Base-by-base conservation (phyloP, 1,139 yeast genomes). In the Meyerozyma guilliermondii region DNA sequence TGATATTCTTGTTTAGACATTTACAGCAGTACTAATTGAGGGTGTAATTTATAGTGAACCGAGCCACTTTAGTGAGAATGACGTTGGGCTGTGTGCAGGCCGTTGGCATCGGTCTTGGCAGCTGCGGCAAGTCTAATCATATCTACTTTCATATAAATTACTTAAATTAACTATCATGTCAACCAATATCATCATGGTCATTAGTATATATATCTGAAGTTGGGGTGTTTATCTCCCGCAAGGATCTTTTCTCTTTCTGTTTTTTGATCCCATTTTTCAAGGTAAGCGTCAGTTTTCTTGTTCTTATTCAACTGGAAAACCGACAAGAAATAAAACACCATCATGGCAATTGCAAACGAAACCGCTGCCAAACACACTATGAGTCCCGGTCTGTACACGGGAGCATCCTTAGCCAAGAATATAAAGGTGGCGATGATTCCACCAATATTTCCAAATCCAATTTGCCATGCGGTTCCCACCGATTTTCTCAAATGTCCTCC, bases 371-470 rank as follows among this genome's bases (percentile, higher is more conserved):
- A 62, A 42, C 80, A 64, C 40, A 73, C 74, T 39, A 67, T 62
- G 43, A 83, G 66, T 41, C 89, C 91, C 26, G 74, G 78, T 28
- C 55, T 67, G 61, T 77, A 83, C 27, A 60, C 65, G 16, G 88
- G 88, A 28, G 85, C 76, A 49, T 81, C 87, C 39, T 62, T 60
- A 30, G 72, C 54, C 41, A 80, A 67, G 66, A 79, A 83, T 23
- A 81, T 65, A 54, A 73, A 83, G 2, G 89, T 79, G 11, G 91
- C 70, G 48, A 85, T 76, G 55, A 85, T 85, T 55, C 92, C 94
- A 48, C 94, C 94, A 56, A 83, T 81, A 62, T 86, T 85, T 49
- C 92, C 94, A 58, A 84, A 83, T 1, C 92, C 94, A 51, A 86
- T 77, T 55, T 82, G 86, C 74, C 82, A 81, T 2, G 87, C 88